These are phyloP conservation scores for Venturia pyrina DNA, from an alignment of 2,329 filamentous ascomycete species.

Conservation along the genomic window DNA sequence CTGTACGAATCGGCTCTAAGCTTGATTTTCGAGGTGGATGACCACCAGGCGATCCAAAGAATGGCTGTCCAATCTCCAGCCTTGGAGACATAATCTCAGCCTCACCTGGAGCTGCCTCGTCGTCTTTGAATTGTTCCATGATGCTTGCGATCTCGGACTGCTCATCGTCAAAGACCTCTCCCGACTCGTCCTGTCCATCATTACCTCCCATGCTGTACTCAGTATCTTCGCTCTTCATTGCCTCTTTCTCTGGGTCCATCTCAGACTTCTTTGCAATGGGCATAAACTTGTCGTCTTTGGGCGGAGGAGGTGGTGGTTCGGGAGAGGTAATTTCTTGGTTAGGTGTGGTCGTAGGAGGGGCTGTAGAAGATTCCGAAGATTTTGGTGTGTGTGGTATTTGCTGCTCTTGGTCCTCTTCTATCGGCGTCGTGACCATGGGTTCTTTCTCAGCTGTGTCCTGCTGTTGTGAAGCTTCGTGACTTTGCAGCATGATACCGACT, in stretches of 20 bases:
- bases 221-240: slow-evolving; percentile 12
- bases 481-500: not conserved
- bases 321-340: not conserved
- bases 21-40: slow-evolving; percentile 82
- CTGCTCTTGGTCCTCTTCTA: not conserved
- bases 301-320: slow-evolving; percentile 36
- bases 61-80: slow-evolving; percentile 70
- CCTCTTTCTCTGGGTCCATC: slow-evolving; percentile 21
- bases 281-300: slow-evolving; percentile 43
- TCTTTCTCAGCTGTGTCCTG: not conserved
- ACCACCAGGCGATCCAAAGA: slow-evolving; percentile 52
- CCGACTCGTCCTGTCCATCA: slow-evolving; percentile 35
- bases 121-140: slow-evolving; percentile 88
- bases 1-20: slow-evolving; percentile 56
- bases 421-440: not conserved
- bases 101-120: slow-evolving; percentile 57
- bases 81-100: slow-evolving; percentile 90
- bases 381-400: not conserved
- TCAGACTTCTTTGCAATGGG: slow-evolving; percentile 34
- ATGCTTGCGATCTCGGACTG: slow-evolving; percentile 89
- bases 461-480: not conserved
- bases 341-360: not conserved
- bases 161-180: slow-evolving; percentile 45
- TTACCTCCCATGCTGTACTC: slow-evolving; percentile 29
- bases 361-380: not conserved